These are phyloP conservation scores for Pyrenophora seminiperda DNA, from an alignment of 2,329 filamentous ascomycete genomes.

Conservation along the genomic window DNA sequence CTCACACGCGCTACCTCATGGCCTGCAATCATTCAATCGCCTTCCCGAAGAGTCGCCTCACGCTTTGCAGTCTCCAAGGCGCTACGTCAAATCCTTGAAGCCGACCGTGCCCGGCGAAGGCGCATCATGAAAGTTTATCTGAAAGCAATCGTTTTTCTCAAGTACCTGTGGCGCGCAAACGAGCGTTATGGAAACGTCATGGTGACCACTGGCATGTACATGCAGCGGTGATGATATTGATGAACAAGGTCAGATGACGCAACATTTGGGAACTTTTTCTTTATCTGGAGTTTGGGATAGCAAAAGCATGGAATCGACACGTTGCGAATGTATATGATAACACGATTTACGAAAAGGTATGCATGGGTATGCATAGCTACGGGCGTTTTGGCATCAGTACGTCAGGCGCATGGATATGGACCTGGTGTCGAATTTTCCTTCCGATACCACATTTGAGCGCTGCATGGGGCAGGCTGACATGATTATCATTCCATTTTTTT, in stretches of 20 bases:
- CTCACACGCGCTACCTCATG: conserved; percentile 25
- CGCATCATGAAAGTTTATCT: conserved; percentile 29
- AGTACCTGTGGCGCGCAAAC: conserved; percentile 29
- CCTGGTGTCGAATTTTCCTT: no score
- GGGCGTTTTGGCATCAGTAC: conserved; percentile 1
- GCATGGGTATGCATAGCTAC: conserved; percentile 6
- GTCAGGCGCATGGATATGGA: no score
- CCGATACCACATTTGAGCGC: no score
- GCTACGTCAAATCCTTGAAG: conserved; percentile 30
- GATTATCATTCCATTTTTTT: no score
- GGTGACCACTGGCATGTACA: conserved; percentile 33
- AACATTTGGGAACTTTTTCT: neutral
- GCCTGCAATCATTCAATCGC: conserved; percentile 29
- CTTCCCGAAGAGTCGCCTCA: conserved; percentile 25
- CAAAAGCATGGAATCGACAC: neutral
- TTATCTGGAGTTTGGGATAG: neutral
- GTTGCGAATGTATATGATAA: conserved; percentile 8
- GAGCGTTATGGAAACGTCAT: conserved; percentile 35
- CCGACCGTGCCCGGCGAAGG: conserved; percentile 27
- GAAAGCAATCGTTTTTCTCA: conserved; percentile 33
- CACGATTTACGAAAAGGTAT: conserved; percentile 3
- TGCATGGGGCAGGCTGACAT: no score
- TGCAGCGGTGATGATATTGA: conserved; percentile 29
- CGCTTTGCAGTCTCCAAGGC: conserved; percentile 25
- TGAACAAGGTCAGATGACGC: neutral